Evolutionary conservation across 2,329 filamentous ascomycete genomes (phyloP), one percentile per base, ranked within the genome.

Genomic region (Trichoderma asperellum): DNA sequence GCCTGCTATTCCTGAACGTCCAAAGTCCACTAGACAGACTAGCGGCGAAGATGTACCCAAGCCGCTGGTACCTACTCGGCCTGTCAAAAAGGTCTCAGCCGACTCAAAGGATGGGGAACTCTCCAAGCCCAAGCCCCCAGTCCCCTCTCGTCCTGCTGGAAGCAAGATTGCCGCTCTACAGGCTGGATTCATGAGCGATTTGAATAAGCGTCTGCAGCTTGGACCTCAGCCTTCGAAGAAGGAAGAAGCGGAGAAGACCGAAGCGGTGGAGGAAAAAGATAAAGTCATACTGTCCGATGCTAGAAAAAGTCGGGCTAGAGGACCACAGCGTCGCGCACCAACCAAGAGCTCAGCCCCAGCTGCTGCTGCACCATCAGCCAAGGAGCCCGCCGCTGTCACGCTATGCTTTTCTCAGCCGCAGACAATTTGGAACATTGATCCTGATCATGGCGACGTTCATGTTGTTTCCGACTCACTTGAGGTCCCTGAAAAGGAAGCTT

Each of bases 161-260:
- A 88, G 89, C 75, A 98, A 98, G 83, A 96, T 99, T 77, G 93
- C 94, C 18, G 92, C 93, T 29, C 83, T 99, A 37, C 94, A 97
- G 80, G 92, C 92, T 47, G 93, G 92, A 3, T 98, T 99, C 79
- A 89, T 99, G 86, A 94, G 90, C 56, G 95, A 98, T 76, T 83
- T 99, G 53, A 97, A 98, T 80, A 94, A 93, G 75, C 91, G 94
- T 60, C 84, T 99, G 34, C 91, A 93, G 76, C 82, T 97, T 43
- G 96, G 96, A 1, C 95, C 94, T n/a, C 90, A 92, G 74, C 88
- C 86, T 11, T 87, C 89, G 1, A 94, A 93, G 83, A 91, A 92
- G 73, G 90, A 92, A 75, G 91, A 94, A 72, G 82, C 85, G 52
- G 78, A 82, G 11, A 81, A 84, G 16, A 85, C 89, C 64, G 85